These are phyloP conservation scores for Solanum medicagineum DNA, from an alignment of 257 asterid species.

Conservation along the genomic window DNA sequence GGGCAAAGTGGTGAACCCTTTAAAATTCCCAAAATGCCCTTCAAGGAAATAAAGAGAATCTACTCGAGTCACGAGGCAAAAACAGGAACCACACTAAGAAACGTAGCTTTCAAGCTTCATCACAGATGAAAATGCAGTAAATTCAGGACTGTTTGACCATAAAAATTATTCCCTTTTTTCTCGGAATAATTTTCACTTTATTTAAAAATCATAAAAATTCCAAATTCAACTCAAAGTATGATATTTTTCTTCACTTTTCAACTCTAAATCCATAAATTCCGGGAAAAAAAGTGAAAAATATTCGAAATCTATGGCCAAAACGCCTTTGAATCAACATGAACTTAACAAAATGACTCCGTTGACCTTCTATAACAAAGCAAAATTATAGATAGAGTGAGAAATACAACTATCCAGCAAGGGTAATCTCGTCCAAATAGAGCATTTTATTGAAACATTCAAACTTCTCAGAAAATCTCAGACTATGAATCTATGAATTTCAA, in stretches of 20 bases:
- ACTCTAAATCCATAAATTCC: not conserved
- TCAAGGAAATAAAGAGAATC: not conserved
- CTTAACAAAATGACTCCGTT: not conserved
- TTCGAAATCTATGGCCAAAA: not conserved
- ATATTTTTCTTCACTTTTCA: not conserved
- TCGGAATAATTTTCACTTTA: not conserved
- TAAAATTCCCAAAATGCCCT: not conserved
- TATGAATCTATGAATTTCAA: not conserved
- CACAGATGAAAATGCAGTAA: not conserved
- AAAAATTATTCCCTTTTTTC: not conserved
- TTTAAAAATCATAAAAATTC: not conserved
- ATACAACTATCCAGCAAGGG: not conserved
- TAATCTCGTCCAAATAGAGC: not conserved
- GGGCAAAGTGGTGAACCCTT: not conserved
- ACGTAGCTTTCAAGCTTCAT: not conserved
- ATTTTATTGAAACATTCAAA: not conserved
- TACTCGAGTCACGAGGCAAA: not conserved
- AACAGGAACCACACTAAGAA: not conserved
- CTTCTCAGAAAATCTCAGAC: not conserved
- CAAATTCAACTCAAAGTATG: not conserved
- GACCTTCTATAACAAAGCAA: not conserved
- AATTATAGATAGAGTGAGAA: not conserved
- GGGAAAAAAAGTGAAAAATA: not conserved
- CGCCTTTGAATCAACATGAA: not conserved
- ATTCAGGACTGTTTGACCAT: not conserved